Conservation (phyloP, 768 basidiomycete species). For the Albatrellus ellisii region DNA sequence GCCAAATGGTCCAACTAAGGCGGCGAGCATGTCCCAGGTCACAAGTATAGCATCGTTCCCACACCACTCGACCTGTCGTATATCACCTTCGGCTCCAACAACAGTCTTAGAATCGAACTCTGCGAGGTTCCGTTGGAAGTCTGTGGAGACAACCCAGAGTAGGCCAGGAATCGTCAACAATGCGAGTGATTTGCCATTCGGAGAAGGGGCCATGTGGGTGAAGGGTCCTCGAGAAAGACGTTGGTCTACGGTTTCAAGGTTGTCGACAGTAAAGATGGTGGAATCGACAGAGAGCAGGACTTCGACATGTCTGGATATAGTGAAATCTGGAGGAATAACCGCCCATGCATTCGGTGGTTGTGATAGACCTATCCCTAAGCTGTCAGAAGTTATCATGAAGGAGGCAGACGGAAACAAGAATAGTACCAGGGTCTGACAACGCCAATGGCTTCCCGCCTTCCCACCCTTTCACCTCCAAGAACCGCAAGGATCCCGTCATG, state of each 20-base stretch:
- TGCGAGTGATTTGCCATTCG: constrained; percentile 87
- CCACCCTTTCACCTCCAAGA: constrained; percentile 88
- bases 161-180: constrained; percentile 59
- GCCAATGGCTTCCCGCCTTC: constrained; percentile 60
- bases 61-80: constrained; percentile 84
- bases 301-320: constrained; percentile 81
- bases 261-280: constrained; percentile 79
- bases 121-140: constrained; percentile 80
- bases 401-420: constrained; percentile 16
- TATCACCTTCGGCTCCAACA: constrained; percentile 38
- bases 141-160: constrained; percentile 90
- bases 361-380: constrained; percentile 37
- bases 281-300: constrained; percentile 72
- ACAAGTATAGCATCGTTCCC: constrained; percentile 90
- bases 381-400: constrained; percentile 1
- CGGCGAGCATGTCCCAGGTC: constrained; percentile 63
- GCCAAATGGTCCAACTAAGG: constrained; percentile 88
- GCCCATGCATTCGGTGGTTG: constrained; percentile 80
- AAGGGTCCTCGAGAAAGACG: constrained; percentile 84
- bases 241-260: constrained; percentile 81
- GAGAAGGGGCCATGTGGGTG: constrained; percentile 75
- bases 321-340: constrained; percentile 81
- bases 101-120: constrained; percentile 66
- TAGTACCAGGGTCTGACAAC: constrained; percentile 64
- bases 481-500: constrained; percentile 56